Percentiles rank a stretch among this genome's conserved stretches.
Conservation (phyloP, 306 rosid species). For the Fragaria iinumae region DNA sequence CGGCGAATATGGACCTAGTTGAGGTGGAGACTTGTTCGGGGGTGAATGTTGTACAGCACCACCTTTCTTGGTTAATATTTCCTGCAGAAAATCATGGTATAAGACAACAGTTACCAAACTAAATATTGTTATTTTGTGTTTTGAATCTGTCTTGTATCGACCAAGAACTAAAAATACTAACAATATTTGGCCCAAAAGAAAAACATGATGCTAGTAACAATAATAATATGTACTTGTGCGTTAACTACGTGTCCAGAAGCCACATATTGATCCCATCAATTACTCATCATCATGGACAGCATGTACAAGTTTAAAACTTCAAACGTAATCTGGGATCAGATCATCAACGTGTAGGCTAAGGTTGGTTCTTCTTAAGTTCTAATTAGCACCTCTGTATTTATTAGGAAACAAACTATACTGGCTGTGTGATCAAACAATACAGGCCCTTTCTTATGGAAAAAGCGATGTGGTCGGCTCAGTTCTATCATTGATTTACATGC, state of each 20-base stretch:
- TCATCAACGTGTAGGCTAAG: neutral
- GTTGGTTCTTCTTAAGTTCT: neutral
- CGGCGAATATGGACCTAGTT: constrained; percentile 95
- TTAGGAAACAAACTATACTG: neutral
- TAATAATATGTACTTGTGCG: neutral
- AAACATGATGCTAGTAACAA: neutral
- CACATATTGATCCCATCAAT: neutral
- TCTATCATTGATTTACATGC: neutral
- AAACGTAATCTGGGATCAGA: neutral
- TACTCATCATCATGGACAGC: neutral
- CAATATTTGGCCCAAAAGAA: neutral
- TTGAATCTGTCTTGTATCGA: neutral
- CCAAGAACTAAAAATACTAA: neutral
- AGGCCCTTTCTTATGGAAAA: neutral
- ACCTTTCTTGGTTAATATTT: constrained; percentile 65
- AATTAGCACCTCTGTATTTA: neutral
- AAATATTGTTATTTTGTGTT: neutral
- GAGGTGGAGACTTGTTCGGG: constrained; percentile 66
- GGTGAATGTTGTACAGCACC: constrained; percentile 97
- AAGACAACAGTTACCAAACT: constrained; percentile 12
- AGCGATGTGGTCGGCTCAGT: neutral
- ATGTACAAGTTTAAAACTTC: neutral
- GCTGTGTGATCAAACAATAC: neutral
- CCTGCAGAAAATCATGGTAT: constrained; percentile 48
- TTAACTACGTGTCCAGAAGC: neutral